These are phyloP conservation scores for Fusarium multiceps DNA, from an alignment of 2,329 filamentous ascomycete species.

Conservation along the genomic window DNA sequence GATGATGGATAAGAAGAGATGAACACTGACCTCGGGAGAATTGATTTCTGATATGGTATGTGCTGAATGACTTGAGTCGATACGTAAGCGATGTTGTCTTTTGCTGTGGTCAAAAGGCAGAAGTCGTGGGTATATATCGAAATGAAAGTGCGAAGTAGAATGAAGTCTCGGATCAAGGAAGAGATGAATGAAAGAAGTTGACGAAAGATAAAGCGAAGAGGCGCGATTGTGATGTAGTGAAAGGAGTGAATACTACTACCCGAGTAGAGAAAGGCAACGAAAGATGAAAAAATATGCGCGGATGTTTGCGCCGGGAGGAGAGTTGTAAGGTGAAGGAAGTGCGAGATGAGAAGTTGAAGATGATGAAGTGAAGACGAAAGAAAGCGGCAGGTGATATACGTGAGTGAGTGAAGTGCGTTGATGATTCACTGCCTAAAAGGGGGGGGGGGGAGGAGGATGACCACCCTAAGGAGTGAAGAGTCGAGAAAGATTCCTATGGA, in stretches of 20 bases:
- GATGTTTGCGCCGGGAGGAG: not conserved
- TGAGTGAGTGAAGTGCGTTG: not conserved
- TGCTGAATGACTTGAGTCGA: not conserved
- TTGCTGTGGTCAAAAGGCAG: not conserved
- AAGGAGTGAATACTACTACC: not conserved
- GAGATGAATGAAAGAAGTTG: not conserved
- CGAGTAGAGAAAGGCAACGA: not conserved
- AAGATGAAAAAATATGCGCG: constrained; percentile 4
- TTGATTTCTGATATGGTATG: not conserved
- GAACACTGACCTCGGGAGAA: constrained; percentile 17
- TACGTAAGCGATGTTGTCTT: not conserved
- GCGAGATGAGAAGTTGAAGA: constrained; percentile 11
- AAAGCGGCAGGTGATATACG: not conserved
- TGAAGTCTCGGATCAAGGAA: not conserved
- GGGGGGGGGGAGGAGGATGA: not conserved
- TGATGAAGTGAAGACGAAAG: constrained; percentile 15
- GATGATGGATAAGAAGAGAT: not conserved
- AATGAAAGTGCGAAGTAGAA: not conserved
- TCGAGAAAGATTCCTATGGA: not conserved
- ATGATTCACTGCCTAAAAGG: constrained; percentile 26
- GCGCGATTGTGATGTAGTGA: not conserved
- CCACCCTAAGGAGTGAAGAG: not conserved
- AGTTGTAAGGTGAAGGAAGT: not conserved
- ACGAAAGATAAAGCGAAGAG: not conserved
- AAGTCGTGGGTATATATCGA: not conserved